Base-by-base conservation (phyloP, 495 filamentous ascomycete species). In the Haplographium delicatum region DNA sequence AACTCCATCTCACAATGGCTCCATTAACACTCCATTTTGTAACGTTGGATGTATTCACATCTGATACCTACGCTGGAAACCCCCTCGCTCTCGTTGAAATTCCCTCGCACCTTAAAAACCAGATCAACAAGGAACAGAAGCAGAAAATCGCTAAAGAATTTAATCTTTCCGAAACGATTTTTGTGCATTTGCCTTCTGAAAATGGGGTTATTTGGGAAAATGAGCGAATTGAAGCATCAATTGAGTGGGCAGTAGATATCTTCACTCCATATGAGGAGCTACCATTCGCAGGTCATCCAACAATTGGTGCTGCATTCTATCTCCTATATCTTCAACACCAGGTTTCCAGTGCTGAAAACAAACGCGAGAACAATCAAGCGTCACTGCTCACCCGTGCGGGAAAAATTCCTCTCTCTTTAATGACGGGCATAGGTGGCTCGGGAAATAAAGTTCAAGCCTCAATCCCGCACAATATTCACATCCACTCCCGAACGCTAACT, bases 121-220 rank as follows among this genome's bases (percentile, higher is more conserved):
- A 44, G 19, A 31, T 62, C 26, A 62, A 56, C 16, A 75, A 82
- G 54, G 64, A 67, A 0, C 67, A 72, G 45, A 87, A 86, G 58
- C 84, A 83, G 63, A 65, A 54, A 34, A 83, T 94, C 30, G 80
- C 87, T 1, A 56, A 63, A 16, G 89, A 95, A 66, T 91, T 91
- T 81, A 91, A 91, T 56, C 73, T 89, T 55, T 89, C 85, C 1
- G 88, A 94, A 61, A 91, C 83, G 0, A 82, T 90, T 40, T 95
- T 91, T 67, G 66, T 94, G 10, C 79, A 89, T 62, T 24, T 33
- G 68, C 73, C 7, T 46, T 57, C 15, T 34, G 54, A 23, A 54
- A n/a, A n/a, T n/a, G n/a, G n/a, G n/a, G n/a, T n/a, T n/a, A n/a
- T n/a, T n/a, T n/a, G n/a, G n/a, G n/a, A n/a, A n/a, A n/a, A n/a